Percentiles rank a stretch among this genome's conserved stretches.
These are phyloP conservation scores for Sphagnum tenellum DNA, from an alignment of 225 moss, liverwort and hornwort genomes.

Conservation along the genomic window DNA sequence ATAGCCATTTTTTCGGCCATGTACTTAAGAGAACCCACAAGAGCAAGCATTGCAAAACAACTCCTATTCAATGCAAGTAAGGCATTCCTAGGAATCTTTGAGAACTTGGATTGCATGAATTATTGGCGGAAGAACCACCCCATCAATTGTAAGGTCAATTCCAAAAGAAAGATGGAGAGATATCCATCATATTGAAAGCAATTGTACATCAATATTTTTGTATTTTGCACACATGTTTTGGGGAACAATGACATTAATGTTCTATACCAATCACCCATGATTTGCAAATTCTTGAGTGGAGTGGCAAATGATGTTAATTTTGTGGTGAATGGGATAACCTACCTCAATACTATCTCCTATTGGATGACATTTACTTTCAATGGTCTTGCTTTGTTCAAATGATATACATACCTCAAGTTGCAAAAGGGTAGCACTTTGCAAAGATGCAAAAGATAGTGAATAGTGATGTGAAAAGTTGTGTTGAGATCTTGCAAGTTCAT, in stretches of 20 bases:
- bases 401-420: not conserved
- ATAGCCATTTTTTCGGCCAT: not conserved
- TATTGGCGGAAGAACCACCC: not conserved
- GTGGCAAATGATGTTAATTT: not conserved
- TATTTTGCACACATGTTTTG: not conserved
- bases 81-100: not conserved
- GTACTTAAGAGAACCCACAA: too few species aligned
- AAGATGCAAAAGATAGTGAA: not conserved
- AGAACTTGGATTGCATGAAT: not conserved
- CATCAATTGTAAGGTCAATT: not conserved
- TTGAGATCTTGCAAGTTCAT: not conserved
- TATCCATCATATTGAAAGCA: too few species aligned
- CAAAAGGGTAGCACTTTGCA: conserved; percentile 1
- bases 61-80: too few species aligned
- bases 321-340: not conserved
- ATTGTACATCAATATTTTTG: not conserved
- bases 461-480: not conserved
- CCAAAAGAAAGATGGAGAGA: not conserved
- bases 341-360: conserved; percentile 1
- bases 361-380: not conserved
- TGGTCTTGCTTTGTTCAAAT: conserved; percentile 3
- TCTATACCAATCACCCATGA: not conserved
- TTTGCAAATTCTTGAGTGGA: not conserved
- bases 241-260: conserved; percentile 7
- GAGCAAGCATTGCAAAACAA: too few species aligned